phyloP scores from a whole-genome alignment of 2,329 filamentous ascomycete genomes.

The Sporothrix dimorphospora region DNA sequence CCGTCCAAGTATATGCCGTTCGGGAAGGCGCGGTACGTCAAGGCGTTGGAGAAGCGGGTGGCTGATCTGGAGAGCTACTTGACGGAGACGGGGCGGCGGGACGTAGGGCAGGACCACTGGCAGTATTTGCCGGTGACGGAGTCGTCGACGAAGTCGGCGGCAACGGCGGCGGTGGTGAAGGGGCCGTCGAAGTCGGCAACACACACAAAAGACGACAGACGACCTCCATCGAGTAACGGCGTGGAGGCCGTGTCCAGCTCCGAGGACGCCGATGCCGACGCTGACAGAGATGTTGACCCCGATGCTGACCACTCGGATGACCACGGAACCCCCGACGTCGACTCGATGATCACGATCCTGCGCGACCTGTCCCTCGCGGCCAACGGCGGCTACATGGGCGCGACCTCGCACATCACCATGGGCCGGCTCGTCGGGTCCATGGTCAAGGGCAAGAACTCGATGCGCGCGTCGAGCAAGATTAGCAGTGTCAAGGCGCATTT shows the following conservation, averaged over 20 bases:
- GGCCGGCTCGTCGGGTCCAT: slow-evolving; percentile 16
- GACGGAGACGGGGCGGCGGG: not conserved
- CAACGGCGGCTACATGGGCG: slow-evolving; percentile 22
- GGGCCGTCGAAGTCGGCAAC: not conserved
- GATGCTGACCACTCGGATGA: not conserved
- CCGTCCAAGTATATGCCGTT: not conserved
- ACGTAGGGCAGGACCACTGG: slow-evolving; percentile 9
- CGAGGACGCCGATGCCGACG: not conserved
- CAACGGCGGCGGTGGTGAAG: not conserved
- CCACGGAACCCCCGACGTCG: not conserved
- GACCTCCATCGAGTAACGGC: not conserved
- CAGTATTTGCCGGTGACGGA: slow-evolving; percentile 3
- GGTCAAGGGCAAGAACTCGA: slow-evolving; percentile 25
- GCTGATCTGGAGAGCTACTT: slow-evolving; percentile 5
- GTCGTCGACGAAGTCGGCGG: not conserved
- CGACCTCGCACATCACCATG: slow-evolving; percentile 20
- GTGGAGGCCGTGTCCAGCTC: not conserved
- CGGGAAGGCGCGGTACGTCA: not conserved
- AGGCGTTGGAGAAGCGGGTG: not conserved
- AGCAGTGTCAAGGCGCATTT: slow-evolving; percentile 20
- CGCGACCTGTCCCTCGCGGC: not conserved
- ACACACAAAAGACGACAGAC: too few relatives aligned
- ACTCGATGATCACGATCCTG: not conserved
- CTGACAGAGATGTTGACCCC: too few relatives aligned
- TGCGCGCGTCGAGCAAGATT: slow-evolving; percentile 8